Evolutionary conservation across 2,329 filamentous ascomycete genomes (phyloP), one percentile per base, ranked within the genome.

Genomic region (Leptographium wingfieldii): DNA sequence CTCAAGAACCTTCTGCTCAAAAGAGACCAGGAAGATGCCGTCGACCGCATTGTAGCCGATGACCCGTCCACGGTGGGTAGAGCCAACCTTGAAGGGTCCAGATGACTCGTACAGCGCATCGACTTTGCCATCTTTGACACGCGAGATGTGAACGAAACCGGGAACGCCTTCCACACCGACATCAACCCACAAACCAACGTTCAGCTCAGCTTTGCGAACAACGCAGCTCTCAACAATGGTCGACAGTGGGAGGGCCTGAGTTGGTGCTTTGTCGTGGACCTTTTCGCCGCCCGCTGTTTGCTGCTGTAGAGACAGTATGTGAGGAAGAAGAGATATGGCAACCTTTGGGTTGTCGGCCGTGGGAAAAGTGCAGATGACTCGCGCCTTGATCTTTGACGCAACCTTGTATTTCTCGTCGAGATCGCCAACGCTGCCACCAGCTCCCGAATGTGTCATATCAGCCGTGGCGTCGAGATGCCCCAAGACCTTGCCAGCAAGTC

Each of bases 81-180:
- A 87, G 49, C 84, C 90, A 25, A 88, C 69, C 71, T 90, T 88
- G 76, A 85, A 96, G 2, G 86, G 80, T 0, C 94, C 94, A 22
- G 84, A 85, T 3, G 83, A 78, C 64, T 90, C 83, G 16, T 89
- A 88, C 5, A 99, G 77, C 1, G 82, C 83, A 64, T 97, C 94
- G 58, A 96, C 81, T 71, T 94, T 95, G 65, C 87, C 86, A 70
- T 99, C 92, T 61, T 92, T 88, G 63, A 99, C 82, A 64, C 89
- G 84, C 1, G 94, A 99, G 65, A 99, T 95, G 71, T 99, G 94
- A 27, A 95, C 91, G 68, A 96, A 99, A 11, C 90, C 90, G n/a
- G 82, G 77, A 3, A 92, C 77, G 35, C 85, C 82, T 49, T 81
- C 76, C 6, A 86, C 73, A 2, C 85, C 85, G 31, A 92, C 73